A percentile compares a stretch with the other conserved stretches of the same genome.
phyloP scores from a whole-genome alignment of 176 grass and related monocot genomes.

The Hordeum vulgare region DNA sequence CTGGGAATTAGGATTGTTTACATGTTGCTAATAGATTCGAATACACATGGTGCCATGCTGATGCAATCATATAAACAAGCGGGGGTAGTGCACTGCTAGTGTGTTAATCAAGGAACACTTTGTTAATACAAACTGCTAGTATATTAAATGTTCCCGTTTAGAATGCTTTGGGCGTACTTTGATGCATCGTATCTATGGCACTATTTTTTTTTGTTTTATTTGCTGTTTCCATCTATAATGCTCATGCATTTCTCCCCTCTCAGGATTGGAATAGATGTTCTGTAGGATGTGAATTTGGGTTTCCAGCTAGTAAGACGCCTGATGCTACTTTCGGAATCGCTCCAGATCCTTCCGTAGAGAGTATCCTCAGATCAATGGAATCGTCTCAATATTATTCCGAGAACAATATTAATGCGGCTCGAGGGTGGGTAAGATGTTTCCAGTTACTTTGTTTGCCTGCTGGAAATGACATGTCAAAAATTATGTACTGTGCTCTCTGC shows the following conservation, averaged over 20 bases:
- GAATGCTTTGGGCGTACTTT: constrained; percentile 1
- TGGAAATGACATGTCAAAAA: constrained; percentile 15
- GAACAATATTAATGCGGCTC: constrained; percentile 66
- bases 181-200: background rate
- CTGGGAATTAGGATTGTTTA: background rate
- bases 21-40: background rate
- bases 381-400: constrained; percentile 95
- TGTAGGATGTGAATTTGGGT: constrained; percentile 77
- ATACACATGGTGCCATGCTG: background rate
- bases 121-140: background rate
- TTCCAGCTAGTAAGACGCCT: constrained; percentile 57
- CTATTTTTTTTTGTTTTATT: background rate
- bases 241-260: constrained; percentile 19
- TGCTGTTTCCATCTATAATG: background rate
- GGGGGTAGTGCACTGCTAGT: background rate
- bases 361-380: constrained; percentile 92
- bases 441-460: background rate
- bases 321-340: constrained; percentile 83
- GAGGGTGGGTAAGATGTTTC: constrained; percentile 89
- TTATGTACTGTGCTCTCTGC: background rate
- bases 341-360: constrained; percentile 37
- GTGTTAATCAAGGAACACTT: background rate
- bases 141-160: background rate
- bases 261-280: constrained; percentile 87
- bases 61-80: background rate